Evolutionary conservation across 805 yeast genomes (phyloP), one percentile per base, ranked within the genome.

Genomic region (Teunomyces funiuensis): DNA sequence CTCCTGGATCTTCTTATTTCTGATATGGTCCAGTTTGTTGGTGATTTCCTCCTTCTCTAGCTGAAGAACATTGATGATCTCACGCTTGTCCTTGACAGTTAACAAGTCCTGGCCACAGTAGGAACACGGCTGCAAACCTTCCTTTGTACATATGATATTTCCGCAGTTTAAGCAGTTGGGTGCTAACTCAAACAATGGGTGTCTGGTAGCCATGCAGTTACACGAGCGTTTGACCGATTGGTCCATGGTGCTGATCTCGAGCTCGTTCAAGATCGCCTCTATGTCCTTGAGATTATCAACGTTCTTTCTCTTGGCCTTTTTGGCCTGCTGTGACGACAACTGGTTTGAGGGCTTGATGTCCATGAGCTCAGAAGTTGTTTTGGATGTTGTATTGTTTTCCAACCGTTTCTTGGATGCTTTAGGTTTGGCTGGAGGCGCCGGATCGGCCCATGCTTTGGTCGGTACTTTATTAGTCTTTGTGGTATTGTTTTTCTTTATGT

Each of bases 91-190:
- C n/a, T 74, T 75, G 8, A 63, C 57, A 5, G 80, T 72, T 14
- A 93, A 69, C 30, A 93, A 63, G 25, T 80, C 84, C 18, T 72
- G 58, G 0, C 88, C 87, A 66, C 99, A 93, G 47, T 65, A 85
- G 2, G 93, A 76, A 56, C 99, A 93, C 3, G 93, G 93, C 45
- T 90, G 93, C 17, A 88, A 66, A 0, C 98, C 98, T 57, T 93
- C 98, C 51, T 82, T 83, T 3, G 76, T 74, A 66, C 99, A 93
- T 2, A 93, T 87, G 30, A 93, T 87, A 60, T 89, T 87, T 8
- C 99, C 99, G 60, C 99, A 93, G 45, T 85, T 82, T 29, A 93
- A 64, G 54, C 99, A 93, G 58, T 93, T 93, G 1, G 99, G 98
- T 2, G 95, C 93, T 48, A 85, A 76, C 42, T 87, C 95, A 47